Evolutionary conservation across 2,329 filamentous ascomycete genomes (phyloP).

Genomic region (Ophiostoma fasciatum): DNA sequence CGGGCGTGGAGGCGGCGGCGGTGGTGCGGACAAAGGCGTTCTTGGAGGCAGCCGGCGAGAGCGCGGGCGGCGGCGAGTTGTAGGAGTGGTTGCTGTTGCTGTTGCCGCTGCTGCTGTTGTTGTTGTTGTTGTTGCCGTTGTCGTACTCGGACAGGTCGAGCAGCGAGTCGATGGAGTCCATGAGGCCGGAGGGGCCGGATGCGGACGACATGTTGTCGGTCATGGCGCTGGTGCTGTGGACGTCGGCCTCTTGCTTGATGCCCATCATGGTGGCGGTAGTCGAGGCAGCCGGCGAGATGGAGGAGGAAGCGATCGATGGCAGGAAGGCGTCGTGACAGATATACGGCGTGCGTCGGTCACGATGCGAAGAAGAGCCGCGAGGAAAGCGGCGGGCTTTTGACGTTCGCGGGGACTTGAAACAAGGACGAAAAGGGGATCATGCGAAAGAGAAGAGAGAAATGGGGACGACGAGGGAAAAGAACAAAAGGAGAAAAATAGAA

Average conservation of each 20-base stretch:
- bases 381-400: too few species aligned
- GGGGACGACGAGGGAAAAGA: too few species aligned
- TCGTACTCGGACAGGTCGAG: conserved; percentile 51
- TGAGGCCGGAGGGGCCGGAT: conserved; percentile 17
- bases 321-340: background rate
- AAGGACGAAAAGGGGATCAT: too few species aligned
- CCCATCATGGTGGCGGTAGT: conserved; percentile 8
- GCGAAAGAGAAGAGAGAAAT: too few species aligned
- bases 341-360: too few species aligned
- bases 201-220: conserved; percentile 15
- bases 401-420: too few species aligned
- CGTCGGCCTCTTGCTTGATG: conserved; percentile 11
- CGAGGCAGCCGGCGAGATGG: too few species aligned
- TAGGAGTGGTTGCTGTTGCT: conserved; percentile 36
- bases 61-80: conserved; percentile 43
- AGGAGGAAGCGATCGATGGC: background rate
- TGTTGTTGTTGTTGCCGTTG: conserved; percentile 36
- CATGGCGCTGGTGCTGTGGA: conserved; percentile 5
- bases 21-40: conserved; percentile 32
- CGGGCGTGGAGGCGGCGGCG: conserved; percentile 27
- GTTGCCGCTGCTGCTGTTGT: too few species aligned
- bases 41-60: conserved; percentile 41
- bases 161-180: conserved; percentile 39
- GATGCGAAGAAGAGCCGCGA: too few species aligned
- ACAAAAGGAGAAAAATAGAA: too few species aligned